These are phyloP conservation scores for Sugiyamaella marilandica DNA, from an alignment of 805 yeast species.

Conservation along the genomic window DNA sequence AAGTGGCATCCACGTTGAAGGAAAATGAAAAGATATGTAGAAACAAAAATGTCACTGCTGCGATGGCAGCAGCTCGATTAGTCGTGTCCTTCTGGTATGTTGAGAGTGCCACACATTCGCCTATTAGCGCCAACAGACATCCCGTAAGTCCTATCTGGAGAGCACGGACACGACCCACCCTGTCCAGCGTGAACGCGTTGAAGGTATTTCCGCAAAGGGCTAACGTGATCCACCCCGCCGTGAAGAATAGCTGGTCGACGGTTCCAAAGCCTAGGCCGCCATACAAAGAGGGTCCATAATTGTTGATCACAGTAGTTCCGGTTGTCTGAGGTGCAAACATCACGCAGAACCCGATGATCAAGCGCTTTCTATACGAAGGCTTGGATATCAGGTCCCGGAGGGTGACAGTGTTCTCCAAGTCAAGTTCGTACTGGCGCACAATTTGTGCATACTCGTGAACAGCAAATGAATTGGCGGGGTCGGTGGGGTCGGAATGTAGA, in stretches of 20 bases:
- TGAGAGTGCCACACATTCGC: conserved; percentile 3
- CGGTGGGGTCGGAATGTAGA: conserved; percentile 68
- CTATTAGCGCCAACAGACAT: conserved; percentile 6
- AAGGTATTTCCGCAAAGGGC: conserved; percentile 3
- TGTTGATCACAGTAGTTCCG: conserved; percentile 7
- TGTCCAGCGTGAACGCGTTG: conserved; percentile 7
- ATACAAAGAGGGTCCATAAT: conserved; percentile 5
- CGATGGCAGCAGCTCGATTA: conserved; percentile 3
- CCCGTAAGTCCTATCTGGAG: conserved; percentile 4
- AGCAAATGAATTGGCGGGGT: neutral
- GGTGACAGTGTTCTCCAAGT: neutral
- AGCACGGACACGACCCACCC: neutral
- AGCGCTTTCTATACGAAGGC: conserved; percentile 9
- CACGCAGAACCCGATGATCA: conserved; percentile 9
- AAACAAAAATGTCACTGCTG: conserved; percentile 5
- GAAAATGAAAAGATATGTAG: conserved; percentile 3
- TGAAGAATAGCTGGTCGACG: conserved; percentile 1
- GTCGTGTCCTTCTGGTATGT: conserved; percentile 2
- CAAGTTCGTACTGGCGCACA: neutral
- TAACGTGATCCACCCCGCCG: conserved; percentile 6
- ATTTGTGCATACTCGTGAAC: conserved; percentile 3
- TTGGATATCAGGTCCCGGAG: neutral
- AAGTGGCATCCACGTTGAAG: conserved; percentile 5
- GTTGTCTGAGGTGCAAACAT: conserved; percentile 7
- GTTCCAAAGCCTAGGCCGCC: conserved; percentile 2